A percentile compares a stretch with the other conserved stretches of the same genome.
Conservation (phyloP, 1,139 yeast genomes). For the Saccharomyces hybrid region DNA sequence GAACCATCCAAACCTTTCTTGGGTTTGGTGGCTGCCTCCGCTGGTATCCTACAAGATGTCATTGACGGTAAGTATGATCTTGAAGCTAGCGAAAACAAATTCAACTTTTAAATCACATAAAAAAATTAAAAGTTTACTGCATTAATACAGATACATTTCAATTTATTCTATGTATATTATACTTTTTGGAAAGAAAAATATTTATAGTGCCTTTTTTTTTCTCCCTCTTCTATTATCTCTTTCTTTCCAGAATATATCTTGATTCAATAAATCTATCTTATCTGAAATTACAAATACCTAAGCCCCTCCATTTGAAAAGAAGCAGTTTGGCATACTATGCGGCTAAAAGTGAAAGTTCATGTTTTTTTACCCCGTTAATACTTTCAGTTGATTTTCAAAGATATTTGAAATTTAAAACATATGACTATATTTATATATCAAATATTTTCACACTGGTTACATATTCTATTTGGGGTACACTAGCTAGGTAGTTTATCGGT, state of each 20-base stretch:
- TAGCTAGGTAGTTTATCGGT: neutral
- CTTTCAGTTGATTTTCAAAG: neutral
- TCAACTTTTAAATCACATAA: slow-evolving; percentile 7
- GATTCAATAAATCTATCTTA: neutral
- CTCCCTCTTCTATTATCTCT: neutral
- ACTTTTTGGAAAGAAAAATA: neutral
- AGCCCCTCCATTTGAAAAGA: too few species aligned
- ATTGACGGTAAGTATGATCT: slow-evolving; percentile 14
- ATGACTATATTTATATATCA: neutral
- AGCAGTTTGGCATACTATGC: neutral
- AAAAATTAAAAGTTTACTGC: slow-evolving; percentile 1
- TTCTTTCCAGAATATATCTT: neutral
- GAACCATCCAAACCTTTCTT: slow-evolving; percentile 95
- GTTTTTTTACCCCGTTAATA: neutral
- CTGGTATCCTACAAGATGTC: slow-evolving; percentile 15
- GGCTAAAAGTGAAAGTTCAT: neutral
- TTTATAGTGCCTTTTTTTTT: neutral
- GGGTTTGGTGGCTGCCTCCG: slow-evolving; percentile 82
- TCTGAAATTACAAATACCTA: too few species aligned
- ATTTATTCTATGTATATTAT: neutral
- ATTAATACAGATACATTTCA: neutral
- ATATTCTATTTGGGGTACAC: too few species aligned
- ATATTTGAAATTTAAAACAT: too few species aligned
- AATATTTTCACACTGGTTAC: neutral
- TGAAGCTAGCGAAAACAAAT: slow-evolving; percentile 8